Base-by-base conservation (phyloP, 495 filamentous ascomycete genomes). In the Penicillium mononematosum region DNA sequence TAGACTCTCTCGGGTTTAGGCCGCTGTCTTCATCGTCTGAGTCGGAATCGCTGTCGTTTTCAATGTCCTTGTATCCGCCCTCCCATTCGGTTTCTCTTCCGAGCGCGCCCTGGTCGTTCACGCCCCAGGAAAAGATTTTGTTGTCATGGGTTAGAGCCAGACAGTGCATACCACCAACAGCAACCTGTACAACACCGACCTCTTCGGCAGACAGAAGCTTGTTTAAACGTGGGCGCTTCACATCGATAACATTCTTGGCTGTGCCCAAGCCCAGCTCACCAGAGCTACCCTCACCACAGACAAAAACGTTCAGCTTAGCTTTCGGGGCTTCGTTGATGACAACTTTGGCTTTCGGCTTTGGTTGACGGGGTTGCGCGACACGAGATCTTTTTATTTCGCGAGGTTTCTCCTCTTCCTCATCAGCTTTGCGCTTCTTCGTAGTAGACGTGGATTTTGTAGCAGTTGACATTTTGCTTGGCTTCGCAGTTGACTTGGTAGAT, bases 221-320 rank as follows among this genome's bases (percentile, higher is more conserved):
- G 55, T 90, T 88, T 39, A 87, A 68, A 56, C 87, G 83, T 22
- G 87, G 87, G 8, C 87, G 79, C 74, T 87, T 87, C 59, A 89
- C 87, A 50, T 85, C 83, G 51, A 84, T 81, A 14, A 80, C 78
- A 41, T 79, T 83, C 60, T 83, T 85, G 16, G 74, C 73, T 8
- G 81, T 71, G 31, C 86, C 86, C 20, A 89, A 75, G 36, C 86
- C 86, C 45, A 90, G 80, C 64, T 90, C 87, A 55, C 84, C 84
- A 24, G 79, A 81, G 61, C 81, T 82, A 46, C 86, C 87, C 61
- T 87, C 86, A 36, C 87, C 87, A 53, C 81, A 88, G 55, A 88
- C 85, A 60, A 79, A 88, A 36, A 88, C 82, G 61, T 88, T 80
- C 34, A 88, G 74, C n/a, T 73, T 72, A 19, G 69, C 65, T 14